phyloP scores from a whole-genome alignment of 2,329 filamentous ascomycete species.

The Ceratocystis ficicola region DNA sequence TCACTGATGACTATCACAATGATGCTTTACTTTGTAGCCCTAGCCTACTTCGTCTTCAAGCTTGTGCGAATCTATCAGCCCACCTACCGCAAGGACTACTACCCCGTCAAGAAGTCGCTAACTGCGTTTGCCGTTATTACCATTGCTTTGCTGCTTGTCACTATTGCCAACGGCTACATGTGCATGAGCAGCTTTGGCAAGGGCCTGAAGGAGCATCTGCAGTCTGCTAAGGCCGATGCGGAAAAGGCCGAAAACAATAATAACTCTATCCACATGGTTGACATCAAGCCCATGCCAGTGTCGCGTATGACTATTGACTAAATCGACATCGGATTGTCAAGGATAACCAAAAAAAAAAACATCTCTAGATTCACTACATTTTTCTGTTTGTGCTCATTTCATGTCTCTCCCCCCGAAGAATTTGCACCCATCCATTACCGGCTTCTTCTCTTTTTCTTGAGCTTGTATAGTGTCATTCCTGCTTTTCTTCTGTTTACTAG shows the following conservation, averaged over 20 bases:
- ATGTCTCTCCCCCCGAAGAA: conserved; percentile 19
- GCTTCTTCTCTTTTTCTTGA: background rate
- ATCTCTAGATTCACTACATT: background rate
- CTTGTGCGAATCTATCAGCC: conserved; percentile 85
- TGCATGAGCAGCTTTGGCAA: conserved; percentile 86
- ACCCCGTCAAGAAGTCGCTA: conserved; percentile 68
- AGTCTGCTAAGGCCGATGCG: conserved; percentile 38
- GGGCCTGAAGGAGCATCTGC: conserved; percentile 78
- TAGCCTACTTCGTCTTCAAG: conserved; percentile 97
- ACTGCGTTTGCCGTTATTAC: conserved; percentile 93
- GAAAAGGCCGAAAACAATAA: conserved; percentile 40
- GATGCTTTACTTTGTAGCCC: conserved; percentile 71
- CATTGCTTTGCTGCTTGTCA: conserved; percentile 74
- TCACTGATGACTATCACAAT: conserved; percentile 67
- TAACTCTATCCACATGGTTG: conserved; percentile 44
- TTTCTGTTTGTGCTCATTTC: conserved; percentile 12
- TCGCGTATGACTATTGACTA: conserved; percentile 53
- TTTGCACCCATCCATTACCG: conserved; percentile 1
- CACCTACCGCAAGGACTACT: conserved; percentile 48
- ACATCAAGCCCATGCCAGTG: conserved; percentile 43
- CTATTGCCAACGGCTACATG: conserved; percentile 73
- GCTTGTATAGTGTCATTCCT: background rate
- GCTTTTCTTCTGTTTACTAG: background rate
- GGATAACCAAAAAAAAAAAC: conserved; percentile 2
- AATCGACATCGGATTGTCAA: conserved; percentile 20